These are phyloP conservation scores for Limnanthes douglasii DNA, from an alignment of 345 rosid species.

Conservation along the genomic window DNA sequence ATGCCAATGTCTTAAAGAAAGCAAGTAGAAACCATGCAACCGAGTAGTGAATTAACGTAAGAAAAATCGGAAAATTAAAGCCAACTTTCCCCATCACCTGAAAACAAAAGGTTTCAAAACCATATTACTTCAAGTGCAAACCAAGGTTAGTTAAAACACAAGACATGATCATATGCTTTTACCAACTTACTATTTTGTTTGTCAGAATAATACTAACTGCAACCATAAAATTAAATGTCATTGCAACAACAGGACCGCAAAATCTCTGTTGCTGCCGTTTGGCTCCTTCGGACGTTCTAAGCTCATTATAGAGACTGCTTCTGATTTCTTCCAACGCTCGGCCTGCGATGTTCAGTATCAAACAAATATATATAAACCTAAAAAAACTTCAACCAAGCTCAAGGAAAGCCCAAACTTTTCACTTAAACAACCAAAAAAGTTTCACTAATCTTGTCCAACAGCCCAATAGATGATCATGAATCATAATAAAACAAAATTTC, in stretches of 20 bases:
- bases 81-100: slow-evolving; percentile 87
- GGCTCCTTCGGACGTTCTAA: slow-evolving; percentile 78
- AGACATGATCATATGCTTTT: not conserved
- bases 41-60: slow-evolving; percentile 68
- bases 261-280: slow-evolving; percentile 72
- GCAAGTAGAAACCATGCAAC: slow-evolving; percentile 80
- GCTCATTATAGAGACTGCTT: slow-evolving; percentile 65
- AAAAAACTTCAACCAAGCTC: not conserved
- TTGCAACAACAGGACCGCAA: slow-evolving; percentile 73
- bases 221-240: slow-evolving; percentile 84
- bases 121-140: not conserved
- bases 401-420: not conserved
- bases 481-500: slow-evolving; percentile 1
- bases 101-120: slow-evolving; percentile 1
- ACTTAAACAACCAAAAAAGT: slow-evolving; percentile 1
- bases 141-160: too few relatives aligned
- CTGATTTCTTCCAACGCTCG: slow-evolving; percentile 80
- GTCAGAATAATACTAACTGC: slow-evolving; percentile 75
- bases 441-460: not conserved
- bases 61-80: slow-evolving; percentile 72
- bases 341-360: slow-evolving; percentile 18
- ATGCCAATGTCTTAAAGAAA: slow-evolving; percentile 43
- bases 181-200: slow-evolving; percentile 49
- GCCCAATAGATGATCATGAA: not conserved
- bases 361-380: slow-evolving; percentile 3